Evolutionary conservation across 352 stramenopile genomes (phyloP).

Genomic region (Vaucheria bursata): DNA sequence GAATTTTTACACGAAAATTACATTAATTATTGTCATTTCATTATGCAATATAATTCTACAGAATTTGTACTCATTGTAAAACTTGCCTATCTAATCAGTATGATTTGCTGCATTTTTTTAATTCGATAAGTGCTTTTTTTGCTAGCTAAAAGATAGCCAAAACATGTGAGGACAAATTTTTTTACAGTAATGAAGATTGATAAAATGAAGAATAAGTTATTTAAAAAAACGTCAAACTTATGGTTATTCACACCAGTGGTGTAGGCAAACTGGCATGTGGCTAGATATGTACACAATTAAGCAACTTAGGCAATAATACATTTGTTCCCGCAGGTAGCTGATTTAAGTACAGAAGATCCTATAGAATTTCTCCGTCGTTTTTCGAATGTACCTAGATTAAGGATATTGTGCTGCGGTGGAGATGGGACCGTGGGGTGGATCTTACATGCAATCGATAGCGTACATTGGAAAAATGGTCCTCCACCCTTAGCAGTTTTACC

Average conservation of each 20-base stretch:
- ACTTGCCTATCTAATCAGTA: no score
- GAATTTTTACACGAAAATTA: no score
- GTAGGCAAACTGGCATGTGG: background rate
- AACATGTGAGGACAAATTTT: no score
- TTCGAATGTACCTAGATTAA: conserved; percentile 58
- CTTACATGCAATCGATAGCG: conserved; percentile 31
- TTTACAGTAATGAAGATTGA: no score
- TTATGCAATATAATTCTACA: no score
- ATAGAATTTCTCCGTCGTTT: conserved; percentile 77
- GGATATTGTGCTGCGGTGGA: conserved; percentile 48
- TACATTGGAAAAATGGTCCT: conserved; percentile 50
- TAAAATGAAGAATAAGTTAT: no score
- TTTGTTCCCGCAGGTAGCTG: conserved; percentile 74
- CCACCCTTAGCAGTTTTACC: conserved; percentile 87
- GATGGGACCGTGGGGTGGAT: conserved; percentile 45
- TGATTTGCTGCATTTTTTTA: no score
- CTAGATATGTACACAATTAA: conserved; percentile 2
- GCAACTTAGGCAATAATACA: background rate
- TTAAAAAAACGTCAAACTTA: background rate
- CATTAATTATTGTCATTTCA: no score
- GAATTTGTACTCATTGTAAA: no score
- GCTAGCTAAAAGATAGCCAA: no score
- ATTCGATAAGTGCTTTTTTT: no score
- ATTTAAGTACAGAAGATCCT: conserved; percentile 80
- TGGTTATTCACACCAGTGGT: background rate